Evolutionary conservation across 1,284 basidiomycete species (phyloP).

Genomic region (Fomitiporia mediterranea): DNA sequence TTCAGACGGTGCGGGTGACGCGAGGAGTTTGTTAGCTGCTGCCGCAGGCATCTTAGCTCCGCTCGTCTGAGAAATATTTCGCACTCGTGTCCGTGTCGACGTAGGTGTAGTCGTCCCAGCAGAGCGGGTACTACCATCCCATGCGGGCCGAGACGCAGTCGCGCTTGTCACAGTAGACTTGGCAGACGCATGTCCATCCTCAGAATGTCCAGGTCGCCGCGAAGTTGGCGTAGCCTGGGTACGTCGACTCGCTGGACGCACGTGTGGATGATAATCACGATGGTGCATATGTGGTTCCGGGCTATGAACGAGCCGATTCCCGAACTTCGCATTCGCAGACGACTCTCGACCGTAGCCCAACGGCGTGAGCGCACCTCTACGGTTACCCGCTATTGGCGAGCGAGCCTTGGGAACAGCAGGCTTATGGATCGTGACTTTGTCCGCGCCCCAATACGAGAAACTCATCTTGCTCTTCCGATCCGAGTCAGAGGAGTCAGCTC

Average conservation of each 20-base stretch:
- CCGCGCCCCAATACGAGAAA: conserved; percentile 87
- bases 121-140: conserved; percentile 59
- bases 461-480: conserved; percentile 88
- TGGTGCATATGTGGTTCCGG: conserved; percentile 33
- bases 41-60: conserved; percentile 35
- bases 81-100: conserved; percentile 44
- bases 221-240: conserved; percentile 47
- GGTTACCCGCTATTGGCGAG: conserved; percentile 38
- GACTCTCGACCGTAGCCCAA: conserved; percentile 71
- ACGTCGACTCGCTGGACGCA: conserved; percentile 61
- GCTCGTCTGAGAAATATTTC: conserved; percentile 70
- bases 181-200: conserved; percentile 50
- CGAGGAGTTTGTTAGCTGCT: conserved; percentile 42
- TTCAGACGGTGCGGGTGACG: conserved; percentile 75
- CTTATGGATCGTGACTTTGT: conserved; percentile 80
- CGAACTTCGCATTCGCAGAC: conserved; percentile 82
- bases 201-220: conserved; percentile 44
- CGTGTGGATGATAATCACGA: conserved; percentile 30
- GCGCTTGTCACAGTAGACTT: conserved; percentile 58
- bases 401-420: conserved; percentile 58
- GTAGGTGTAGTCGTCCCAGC: conserved; percentile 36
- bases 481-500: conserved; percentile 71
- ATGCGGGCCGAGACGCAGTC: conserved; percentile 44
- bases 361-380: conserved; percentile 41
- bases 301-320: conserved; percentile 58